Conservation (phyloP, 306 rosid genomes). For the Lagenaria siceraria region DNA sequence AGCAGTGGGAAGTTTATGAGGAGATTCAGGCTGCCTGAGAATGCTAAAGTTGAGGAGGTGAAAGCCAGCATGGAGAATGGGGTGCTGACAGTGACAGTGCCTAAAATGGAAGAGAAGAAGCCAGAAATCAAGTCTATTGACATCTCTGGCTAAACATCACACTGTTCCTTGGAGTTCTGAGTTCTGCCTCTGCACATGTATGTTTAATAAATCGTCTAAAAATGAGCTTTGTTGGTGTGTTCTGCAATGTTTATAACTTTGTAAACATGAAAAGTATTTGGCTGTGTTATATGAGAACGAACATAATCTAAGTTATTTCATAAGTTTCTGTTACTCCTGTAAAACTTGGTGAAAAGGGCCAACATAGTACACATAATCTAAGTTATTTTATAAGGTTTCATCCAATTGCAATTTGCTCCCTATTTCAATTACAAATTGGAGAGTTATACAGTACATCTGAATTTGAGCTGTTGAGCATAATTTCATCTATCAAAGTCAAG, state of each 20-base stretch:
- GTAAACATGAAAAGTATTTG: not conserved
- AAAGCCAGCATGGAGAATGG: constrained; percentile 25
- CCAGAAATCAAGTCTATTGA: constrained; percentile 14
- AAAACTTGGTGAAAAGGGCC: no score
- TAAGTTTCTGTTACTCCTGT: no score
- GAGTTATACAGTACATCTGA: no score
- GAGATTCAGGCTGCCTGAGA: constrained; percentile 27
- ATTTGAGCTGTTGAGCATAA: no score
- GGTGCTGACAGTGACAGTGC: constrained; percentile 20
- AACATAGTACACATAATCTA: no score
- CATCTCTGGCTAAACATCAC: constrained; percentile 9
- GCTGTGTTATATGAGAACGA: not conserved
- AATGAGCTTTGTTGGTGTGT: not conserved
- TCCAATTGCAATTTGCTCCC: no score
- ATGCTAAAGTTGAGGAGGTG: constrained; percentile 12
- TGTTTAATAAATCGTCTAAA: not conserved
- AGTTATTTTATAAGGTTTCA: no score
- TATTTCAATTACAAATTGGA: no score
- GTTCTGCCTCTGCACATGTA: not conserved
- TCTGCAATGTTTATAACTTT: not conserved
- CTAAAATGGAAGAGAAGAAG: constrained; percentile 16
- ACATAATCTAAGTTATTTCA: not conserved
- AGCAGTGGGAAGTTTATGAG: constrained; percentile 27
- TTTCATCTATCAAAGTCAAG: no score
- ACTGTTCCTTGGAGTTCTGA: not conserved